phyloP scores from a whole-genome alignment of 129 eudicot species.

The Flaveria brownii region DNA sequence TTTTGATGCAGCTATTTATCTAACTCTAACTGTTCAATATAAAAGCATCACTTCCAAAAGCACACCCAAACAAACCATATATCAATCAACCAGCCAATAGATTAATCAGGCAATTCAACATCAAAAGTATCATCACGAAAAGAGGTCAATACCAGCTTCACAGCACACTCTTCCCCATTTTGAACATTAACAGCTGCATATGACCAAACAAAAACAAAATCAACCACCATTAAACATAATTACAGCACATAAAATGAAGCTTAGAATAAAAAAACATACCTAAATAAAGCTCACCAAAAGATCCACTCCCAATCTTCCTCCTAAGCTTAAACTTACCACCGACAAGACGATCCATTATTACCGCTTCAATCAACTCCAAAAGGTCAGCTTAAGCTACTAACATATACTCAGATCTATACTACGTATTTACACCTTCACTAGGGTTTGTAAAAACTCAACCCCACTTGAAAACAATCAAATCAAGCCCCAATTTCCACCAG shows the following conservation, averaged over 20 bases:
- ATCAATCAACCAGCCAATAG: not conserved
- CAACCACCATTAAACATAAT: not conserved
- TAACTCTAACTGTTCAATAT: not conserved
- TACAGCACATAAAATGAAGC: slow-evolving; percentile 1
- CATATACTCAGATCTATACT: slow-evolving; percentile 40
- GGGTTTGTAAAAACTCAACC: slow-evolving; percentile 41
- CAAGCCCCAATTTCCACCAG: slow-evolving; percentile 17
- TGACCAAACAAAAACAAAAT: slow-evolving; percentile 7
- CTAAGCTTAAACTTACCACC: slow-evolving; percentile 96
- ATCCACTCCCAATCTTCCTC: slow-evolving; percentile 97
- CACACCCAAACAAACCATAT: not conserved
- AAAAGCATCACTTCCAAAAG: not conserved
- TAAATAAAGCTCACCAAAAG: slow-evolving; percentile 94
- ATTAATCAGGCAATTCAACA: slow-evolving; percentile 7
- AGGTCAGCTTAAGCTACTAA: slow-evolving; percentile 13
- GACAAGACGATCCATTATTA: slow-evolving; percentile 75
- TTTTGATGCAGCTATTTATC: not conserved
- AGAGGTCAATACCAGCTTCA: slow-evolving; percentile 72
- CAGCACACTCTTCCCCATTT: slow-evolving; percentile 91
- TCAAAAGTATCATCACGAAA: not conserved
- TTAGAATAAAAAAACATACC: slow-evolving; percentile 47
- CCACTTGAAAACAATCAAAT: slow-evolving; percentile 25
- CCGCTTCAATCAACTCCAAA: slow-evolving; percentile 22
- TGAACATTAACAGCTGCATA: slow-evolving; percentile 78
- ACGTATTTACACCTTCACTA: slow-evolving; percentile 28